Conservation (phyloP, 345 rosid species). For the Euphorbia tirucalli region DNA sequence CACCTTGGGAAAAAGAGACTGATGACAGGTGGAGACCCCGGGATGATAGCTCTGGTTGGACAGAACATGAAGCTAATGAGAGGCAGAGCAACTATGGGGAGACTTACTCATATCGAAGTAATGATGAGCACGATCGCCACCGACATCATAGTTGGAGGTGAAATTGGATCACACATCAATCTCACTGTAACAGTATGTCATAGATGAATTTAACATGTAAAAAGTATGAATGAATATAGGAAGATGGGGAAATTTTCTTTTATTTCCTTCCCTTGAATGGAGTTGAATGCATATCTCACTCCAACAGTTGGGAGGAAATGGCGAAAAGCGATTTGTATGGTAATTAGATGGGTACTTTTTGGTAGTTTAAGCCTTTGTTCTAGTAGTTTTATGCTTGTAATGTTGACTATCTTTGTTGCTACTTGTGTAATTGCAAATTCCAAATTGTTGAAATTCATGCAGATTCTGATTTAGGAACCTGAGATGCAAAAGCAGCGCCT, state of each 20-base stretch:
- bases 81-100: constrained; percentile 14
- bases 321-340: not conserved
- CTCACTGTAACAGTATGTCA: constrained; percentile 4
- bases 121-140: constrained; percentile 28
- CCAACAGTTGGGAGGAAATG: not conserved
- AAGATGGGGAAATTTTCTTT: not conserved
- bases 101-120: constrained; percentile 19
- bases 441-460: not conserved
- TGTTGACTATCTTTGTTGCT: not conserved
- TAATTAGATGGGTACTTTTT: not conserved
- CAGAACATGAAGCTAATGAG: constrained; percentile 23
- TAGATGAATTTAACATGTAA: constrained; percentile 5
- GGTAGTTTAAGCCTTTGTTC: not conserved
- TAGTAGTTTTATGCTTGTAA: not conserved
- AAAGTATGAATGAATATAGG: not conserved
- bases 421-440: not conserved
- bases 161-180: not conserved
- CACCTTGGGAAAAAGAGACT: constrained; percentile 28
- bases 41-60: not conserved
- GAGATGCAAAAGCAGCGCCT: not conserved
- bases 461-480: not conserved
- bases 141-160: constrained; percentile 32
- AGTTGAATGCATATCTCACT: not conserved
- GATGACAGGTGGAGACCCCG: constrained; percentile 15
- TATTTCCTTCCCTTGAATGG: not conserved